Conservation (phyloP, 345 rosid species). For the Eutrema japonicum region DNA sequence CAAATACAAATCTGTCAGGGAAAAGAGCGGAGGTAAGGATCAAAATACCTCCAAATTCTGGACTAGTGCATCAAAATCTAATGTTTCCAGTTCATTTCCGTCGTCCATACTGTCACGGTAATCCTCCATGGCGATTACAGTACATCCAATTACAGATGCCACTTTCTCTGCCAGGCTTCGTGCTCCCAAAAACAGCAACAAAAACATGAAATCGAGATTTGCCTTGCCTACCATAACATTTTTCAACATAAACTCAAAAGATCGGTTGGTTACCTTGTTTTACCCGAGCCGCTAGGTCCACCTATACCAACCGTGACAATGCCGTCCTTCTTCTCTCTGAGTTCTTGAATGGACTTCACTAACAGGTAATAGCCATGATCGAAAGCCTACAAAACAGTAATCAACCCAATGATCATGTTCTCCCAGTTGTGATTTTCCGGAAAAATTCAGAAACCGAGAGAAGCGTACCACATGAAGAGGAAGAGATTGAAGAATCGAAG, state of each 20-base stretch:
- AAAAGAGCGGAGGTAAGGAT: not conserved
- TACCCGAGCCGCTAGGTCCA: constrained; percentile 99
- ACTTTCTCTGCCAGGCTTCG: constrained; percentile 99
- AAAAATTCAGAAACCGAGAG: constrained; percentile 1
- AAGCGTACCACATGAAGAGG: constrained; percentile 88
- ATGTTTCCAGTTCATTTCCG: constrained; percentile 80
- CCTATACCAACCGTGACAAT: constrained; percentile 92
- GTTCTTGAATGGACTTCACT: constrained; percentile 95
- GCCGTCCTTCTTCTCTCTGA: constrained; percentile 90
- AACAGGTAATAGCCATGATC: constrained; percentile 88
- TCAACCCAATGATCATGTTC: not conserved
- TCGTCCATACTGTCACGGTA: constrained; percentile 82
- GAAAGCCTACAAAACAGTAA: constrained; percentile 63
- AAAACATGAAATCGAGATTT: constrained; percentile 23
- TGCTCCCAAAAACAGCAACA: constrained; percentile 32
- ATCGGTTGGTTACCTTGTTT: constrained; percentile 64
- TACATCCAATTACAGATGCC: constrained; percentile 93
- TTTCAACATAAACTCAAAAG: constrained; percentile 7
- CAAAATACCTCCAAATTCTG: constrained; percentile 78
- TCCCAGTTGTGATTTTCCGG: not conserved
- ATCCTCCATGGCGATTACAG: constrained; percentile 96
- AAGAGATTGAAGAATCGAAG: constrained; percentile 91
- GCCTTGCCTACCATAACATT: constrained; percentile 1
- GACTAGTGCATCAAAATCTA: constrained; percentile 85
- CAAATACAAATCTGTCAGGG: not conserved